Conservation (phyloP, 768 basidiomycete species). For the Dioszegia crocea region DNA sequence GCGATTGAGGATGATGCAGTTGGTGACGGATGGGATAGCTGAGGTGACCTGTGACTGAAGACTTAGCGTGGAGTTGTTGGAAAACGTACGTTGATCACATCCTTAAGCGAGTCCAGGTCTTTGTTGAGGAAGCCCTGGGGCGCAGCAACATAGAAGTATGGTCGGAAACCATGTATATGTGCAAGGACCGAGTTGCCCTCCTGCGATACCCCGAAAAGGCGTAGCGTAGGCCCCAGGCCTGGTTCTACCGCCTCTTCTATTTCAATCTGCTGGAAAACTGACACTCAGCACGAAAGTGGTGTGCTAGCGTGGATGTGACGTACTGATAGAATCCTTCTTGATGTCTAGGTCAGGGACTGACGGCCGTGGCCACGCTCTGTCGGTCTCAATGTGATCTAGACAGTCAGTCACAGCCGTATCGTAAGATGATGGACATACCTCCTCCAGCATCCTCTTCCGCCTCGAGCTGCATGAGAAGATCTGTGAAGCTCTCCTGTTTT, state of each 20-base stretch:
- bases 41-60: slow-evolving; percentile 19
- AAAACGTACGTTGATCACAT: slow-evolving; percentile 69
- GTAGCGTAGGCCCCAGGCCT: slow-evolving; percentile 54
- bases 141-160: slow-evolving; percentile 87
- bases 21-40: slow-evolving; percentile 27
- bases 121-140: slow-evolving; percentile 74
- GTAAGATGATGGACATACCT: slow-evolving; percentile 9
- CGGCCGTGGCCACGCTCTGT: slow-evolving; percentile 49
- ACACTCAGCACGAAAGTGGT: neutral
- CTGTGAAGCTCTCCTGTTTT: slow-evolving; percentile 40
- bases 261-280: slow-evolving; percentile 96
- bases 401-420: neutral
- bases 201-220: slow-evolving; percentile 91
- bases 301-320: neutral
- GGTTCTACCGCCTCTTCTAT: slow-evolving; percentile 66
- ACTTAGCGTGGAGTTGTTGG: neutral
- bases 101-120: slow-evolving; percentile 64
- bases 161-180: slow-evolving; percentile 73
- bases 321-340: slow-evolving; percentile 66
- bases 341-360: slow-evolving; percentile 57
- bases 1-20: slow-evolving; percentile 59
- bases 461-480: slow-evolving; percentile 41
- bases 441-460: slow-evolving; percentile 42
- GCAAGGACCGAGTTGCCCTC: slow-evolving; percentile 84
- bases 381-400: slow-evolving; percentile 39